Evolutionary conservation across 2,329 filamentous ascomycete genomes (phyloP).

Genomic region (Rutstroemia sydowiana): DNA sequence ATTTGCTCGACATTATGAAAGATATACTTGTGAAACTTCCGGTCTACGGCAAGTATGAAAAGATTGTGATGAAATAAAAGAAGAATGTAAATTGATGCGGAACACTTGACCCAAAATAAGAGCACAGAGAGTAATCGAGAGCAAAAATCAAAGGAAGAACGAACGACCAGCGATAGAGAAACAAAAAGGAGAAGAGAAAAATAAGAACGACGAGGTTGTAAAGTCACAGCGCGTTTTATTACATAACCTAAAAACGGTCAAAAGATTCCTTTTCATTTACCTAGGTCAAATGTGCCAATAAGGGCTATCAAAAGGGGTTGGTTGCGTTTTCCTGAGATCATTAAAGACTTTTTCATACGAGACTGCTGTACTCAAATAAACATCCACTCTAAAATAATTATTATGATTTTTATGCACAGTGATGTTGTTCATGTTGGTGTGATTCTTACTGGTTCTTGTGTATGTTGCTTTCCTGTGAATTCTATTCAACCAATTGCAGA

Average conservation of each 20-base stretch:
- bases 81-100: not conserved
- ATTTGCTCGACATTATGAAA: slow-evolving; percentile 22
- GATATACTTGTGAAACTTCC: not conserved
- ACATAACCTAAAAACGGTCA: slow-evolving; percentile 18
- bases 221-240: not conserved
- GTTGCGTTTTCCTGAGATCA: slow-evolving; percentile 26
- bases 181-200: not conserved
- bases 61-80: not conserved
- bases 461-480: not conserved
- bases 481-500: too few relatives aligned
- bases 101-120: not conserved
- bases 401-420: not conserved
- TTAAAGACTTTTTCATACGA: slow-evolving; percentile 26
- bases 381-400: slow-evolving; percentile 5
- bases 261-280: slow-evolving; percentile 29
- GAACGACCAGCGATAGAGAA: not conserved
- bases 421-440: not conserved
- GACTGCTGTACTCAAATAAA: not conserved
- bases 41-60: not conserved
- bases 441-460: not conserved
- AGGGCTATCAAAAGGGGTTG: slow-evolving; percentile 28
- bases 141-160: not conserved
- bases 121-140: not conserved
- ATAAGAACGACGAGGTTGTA: not conserved
- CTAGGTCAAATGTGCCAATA: slow-evolving; percentile 22